These are phyloP conservation scores for Neonectria sp. DNA, from an alignment of 2,329 filamentous ascomycete species.

Conservation along the genomic window DNA sequence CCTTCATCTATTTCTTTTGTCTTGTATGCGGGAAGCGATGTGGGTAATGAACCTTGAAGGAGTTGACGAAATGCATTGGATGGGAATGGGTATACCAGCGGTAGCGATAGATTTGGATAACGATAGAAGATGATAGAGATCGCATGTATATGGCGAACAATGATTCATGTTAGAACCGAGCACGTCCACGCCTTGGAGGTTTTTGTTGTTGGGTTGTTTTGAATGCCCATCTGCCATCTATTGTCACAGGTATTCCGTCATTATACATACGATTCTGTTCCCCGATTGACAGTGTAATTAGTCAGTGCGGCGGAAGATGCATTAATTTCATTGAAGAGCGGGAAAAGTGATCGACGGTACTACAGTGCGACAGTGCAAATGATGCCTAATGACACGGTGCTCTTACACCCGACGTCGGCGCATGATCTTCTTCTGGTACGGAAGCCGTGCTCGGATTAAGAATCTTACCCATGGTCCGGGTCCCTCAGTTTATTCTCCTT, in stretches of 20 bases:
- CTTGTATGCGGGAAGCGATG: not conserved
- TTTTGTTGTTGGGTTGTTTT: not conserved
- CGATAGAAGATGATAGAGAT: not conserved
- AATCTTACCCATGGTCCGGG: not conserved
- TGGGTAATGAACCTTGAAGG: not conserved
- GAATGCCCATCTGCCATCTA: too few relatives aligned
- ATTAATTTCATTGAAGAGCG: too few relatives aligned
- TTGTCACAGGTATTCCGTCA: too few relatives aligned
- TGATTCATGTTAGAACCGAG: slow-evolving; percentile 2
- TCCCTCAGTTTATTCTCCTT: slow-evolving; percentile 24
- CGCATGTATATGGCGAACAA: slow-evolving; percentile 11
- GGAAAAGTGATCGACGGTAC: too few relatives aligned
- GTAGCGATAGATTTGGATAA: not conserved
- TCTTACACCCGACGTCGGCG: not conserved
- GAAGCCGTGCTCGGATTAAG: slow-evolving; percentile 13
- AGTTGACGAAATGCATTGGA: not conserved
- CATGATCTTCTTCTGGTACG: slow-evolving; percentile 1
- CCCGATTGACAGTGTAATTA: too few relatives aligned
- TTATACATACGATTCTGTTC: too few relatives aligned
- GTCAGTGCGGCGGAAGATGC: too few relatives aligned
- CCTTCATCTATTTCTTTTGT: not conserved
- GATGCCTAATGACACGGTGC: too few relatives aligned
- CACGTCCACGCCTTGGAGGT: not conserved
- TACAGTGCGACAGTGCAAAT: too few relatives aligned
- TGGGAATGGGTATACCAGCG: slow-evolving; percentile 20